Percentiles rank a stretch among this genome's conserved stretches.
Conservation (phyloP, 768 basidiomycete genomes). For the Hypholoma sublateritium region DNA sequence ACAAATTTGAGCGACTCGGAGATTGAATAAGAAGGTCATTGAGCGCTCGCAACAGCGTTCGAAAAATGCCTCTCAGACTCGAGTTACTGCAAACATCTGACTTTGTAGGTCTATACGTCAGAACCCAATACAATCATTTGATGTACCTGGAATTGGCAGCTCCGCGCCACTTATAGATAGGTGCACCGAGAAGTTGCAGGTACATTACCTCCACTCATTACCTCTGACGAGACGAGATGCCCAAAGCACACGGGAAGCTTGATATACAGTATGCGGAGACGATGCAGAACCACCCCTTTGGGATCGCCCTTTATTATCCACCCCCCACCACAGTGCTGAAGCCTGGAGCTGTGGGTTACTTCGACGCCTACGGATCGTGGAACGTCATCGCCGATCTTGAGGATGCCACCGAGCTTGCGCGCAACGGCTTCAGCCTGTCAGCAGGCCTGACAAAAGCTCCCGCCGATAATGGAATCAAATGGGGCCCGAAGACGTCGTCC, state of each 20-base stretch:
- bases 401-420: constrained; percentile 5
- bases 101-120: no score
- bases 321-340: constrained; percentile 10
- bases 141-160: no score
- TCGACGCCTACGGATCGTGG: constrained; percentile 21
- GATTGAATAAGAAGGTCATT: no score
- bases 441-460: constrained; percentile 18
- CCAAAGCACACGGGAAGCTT: constrained; percentile 8
- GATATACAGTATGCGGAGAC: constrained; percentile 21
- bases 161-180: no score
- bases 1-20: no score
- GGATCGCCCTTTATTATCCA: constrained; percentile 22
- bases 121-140: no score
- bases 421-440: constrained; percentile 13
- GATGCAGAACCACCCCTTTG: constrained; percentile 24
- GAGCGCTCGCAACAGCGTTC: no score
- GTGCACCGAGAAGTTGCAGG: no score
- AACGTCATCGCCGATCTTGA: constrained; percentile 21
- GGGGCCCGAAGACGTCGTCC: constrained; percentile 21
- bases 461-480: constrained; percentile 18
- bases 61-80: no score
- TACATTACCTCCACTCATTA: no score
- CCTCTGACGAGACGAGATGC: no score
- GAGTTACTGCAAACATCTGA: no score
- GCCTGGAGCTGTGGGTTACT: constrained; percentile 22